These are phyloP conservation scores for Fagopyrum homotropicum DNA, from an alignment of 148 eudicot species.

Conservation along the genomic window DNA sequence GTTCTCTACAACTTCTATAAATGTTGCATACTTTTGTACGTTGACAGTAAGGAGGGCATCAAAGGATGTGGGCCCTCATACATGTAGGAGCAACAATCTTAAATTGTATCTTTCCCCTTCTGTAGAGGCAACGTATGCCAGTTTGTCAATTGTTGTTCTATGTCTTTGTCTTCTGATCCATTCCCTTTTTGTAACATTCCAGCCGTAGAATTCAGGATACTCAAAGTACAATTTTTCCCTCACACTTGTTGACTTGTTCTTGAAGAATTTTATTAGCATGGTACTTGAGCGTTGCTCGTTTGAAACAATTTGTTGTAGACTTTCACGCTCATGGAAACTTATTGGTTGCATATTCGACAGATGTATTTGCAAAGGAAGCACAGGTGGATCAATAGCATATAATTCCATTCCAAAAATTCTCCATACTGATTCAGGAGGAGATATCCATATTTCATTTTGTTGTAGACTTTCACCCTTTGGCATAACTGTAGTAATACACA, in stretches of 20 bases:
- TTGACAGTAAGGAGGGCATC: background rate
- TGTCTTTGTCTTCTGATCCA: background rate
- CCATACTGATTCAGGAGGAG: background rate
- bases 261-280: background rate
- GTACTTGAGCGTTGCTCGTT: no score
- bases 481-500: no score
- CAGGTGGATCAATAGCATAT: background rate
- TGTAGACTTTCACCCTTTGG: no score
- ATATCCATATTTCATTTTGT: background rate
- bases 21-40: background rate
- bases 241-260: background rate
- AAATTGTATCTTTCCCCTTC: background rate
- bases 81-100: background rate
- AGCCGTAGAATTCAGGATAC: no score
- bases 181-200: no score
- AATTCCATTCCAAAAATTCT: background rate
- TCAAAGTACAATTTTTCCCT: background rate
- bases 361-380: background rate
- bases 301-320: no score
- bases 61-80: background rate
- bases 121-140: background rate
- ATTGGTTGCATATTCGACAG: background rate
- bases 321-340: background rate
- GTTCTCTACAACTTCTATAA: background rate
- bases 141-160: background rate